phyloP scores from a whole-genome alignment of 208 protist genomes.

The Leishmania tropica region DNA sequence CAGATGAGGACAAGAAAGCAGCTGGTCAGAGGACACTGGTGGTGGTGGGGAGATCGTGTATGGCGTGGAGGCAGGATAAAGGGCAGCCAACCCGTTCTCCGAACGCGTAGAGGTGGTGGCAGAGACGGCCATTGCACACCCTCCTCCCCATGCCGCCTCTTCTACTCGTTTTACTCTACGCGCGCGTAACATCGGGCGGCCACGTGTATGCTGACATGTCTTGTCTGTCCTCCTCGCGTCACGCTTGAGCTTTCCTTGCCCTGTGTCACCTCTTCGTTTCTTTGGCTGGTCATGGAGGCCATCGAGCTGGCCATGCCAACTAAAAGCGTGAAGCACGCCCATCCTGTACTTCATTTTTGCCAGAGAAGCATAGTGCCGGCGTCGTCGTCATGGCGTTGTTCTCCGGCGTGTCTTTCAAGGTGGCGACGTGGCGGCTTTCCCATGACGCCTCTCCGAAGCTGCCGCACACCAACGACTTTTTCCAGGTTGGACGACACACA shows the following conservation, averaged over 20 bases:
- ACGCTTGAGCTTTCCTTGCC: background rate
- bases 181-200: background rate
- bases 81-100: background rate
- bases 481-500: background rate
- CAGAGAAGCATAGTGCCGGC: background rate
- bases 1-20: background rate
- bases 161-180: background rate
- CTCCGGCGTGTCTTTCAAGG: background rate
- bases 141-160: background rate
- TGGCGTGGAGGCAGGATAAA: background rate
- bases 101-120: too few species aligned
- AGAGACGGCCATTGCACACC: background rate
- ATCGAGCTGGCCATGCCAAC: background rate
- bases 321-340: background rate
- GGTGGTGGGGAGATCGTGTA: background rate
- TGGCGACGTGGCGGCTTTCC: background rate
- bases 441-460: background rate
- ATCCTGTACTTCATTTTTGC: background rate
- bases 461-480: background rate
- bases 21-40: background rate
- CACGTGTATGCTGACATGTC: background rate
- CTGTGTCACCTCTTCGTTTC: background rate
- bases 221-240: background rate
- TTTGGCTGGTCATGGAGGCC: background rate
- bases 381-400: background rate